Conservation (phyloP, 1,284 basidiomycete species). For the Rhodotorula sp. region DNA sequence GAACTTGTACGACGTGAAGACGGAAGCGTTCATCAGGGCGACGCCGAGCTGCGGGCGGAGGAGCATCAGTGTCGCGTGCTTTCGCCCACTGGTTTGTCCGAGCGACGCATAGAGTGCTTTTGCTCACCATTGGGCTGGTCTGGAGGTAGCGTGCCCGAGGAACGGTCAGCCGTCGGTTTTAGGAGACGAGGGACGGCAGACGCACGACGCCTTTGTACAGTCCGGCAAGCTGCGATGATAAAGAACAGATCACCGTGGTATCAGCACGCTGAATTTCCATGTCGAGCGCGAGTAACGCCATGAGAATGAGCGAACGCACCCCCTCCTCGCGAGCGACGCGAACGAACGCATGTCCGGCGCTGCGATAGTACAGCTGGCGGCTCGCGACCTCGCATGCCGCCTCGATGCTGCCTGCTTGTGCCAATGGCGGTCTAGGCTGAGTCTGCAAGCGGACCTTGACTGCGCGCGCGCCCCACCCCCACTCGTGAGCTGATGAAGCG, state of each 20-base stretch:
- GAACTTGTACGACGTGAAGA: conserved; percentile 73
- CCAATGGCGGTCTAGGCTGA: not conserved
- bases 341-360: conserved; percentile 60
- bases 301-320: conserved; percentile 9
- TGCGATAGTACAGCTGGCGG: conserved; percentile 14
- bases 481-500: not conserved
- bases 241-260: rapidly evolving
- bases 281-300: not conserved
- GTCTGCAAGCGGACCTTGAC: conserved; percentile 34
- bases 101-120: too few relatives aligned
- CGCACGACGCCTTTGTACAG: conserved; percentile 66
- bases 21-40: conserved; percentile 70
- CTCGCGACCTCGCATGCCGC: conserved; percentile 2
- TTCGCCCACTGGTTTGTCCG: too few relatives aligned
- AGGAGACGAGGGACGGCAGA: not conserved
- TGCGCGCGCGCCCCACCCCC: not conserved
- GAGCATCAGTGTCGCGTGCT: not conserved
- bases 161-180: not conserved
- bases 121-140: conserved; percentile 66
- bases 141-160: not conserved
- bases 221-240: conserved; percentile 61
- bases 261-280: not conserved
- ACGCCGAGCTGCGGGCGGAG: conserved; percentile 60
- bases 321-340: conserved; percentile 68
- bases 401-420: not conserved